phyloP scores from a whole-genome alignment of 2,329 filamentous ascomycete species.

The Tolypocladium tropicale region DNA sequence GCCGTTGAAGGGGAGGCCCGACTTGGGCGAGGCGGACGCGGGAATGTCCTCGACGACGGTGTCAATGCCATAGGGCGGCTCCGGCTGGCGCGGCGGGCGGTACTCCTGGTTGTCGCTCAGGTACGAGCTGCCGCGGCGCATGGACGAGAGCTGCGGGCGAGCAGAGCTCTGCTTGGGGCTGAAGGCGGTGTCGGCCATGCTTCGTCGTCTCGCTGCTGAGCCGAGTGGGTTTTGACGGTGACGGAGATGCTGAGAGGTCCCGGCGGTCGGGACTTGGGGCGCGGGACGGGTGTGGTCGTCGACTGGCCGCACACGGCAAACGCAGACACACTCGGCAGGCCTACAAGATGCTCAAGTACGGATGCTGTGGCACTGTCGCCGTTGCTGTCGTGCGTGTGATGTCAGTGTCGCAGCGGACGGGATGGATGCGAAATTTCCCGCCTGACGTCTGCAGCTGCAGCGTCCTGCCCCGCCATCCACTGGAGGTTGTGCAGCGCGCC shows the following conservation, averaged over 20 bases:
- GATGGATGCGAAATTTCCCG: neutral
- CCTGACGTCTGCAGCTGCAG: neutral
- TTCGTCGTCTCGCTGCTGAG: too few relatives aligned
- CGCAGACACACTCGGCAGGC: neutral
- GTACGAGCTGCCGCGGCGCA: constrained; percentile 51
- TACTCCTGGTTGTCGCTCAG: constrained; percentile 55
- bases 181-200: constrained; percentile 17
- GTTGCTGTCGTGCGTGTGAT: neutral
- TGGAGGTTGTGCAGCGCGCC: neutral
- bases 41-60: constrained; percentile 50
- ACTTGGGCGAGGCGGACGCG: constrained; percentile 27
- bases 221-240: neutral
- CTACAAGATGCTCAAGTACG: neutral
- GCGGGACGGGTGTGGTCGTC: neutral
- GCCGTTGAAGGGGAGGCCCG: constrained; percentile 44
- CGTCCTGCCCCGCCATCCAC: neutral
- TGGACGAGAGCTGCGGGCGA: constrained; percentile 37
- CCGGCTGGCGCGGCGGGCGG: constrained; percentile 42
- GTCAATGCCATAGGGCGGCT: constrained; percentile 52
- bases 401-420: neutral
- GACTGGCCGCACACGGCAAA: neutral
- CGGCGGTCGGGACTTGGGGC: neutral
- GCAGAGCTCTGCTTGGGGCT: constrained; percentile 21
- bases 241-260: neutral
- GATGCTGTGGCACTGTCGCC: neutral